phyloP scores from a whole-genome alignment of 2,329 filamentous ascomycete species.

The Claviceps capensis region DNA sequence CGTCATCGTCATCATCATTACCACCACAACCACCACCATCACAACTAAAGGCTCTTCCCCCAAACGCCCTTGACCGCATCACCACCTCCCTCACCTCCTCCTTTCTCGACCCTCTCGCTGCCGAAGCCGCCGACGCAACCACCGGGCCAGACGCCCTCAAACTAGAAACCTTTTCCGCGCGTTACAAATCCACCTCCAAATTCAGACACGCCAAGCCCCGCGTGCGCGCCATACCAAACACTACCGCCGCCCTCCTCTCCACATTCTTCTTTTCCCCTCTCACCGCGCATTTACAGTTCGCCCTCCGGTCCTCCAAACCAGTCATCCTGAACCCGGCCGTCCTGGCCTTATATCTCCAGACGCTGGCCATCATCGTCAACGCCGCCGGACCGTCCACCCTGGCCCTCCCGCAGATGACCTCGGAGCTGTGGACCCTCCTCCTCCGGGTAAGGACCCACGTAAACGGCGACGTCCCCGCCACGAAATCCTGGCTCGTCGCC shows the following conservation, averaged over 20 bases:
- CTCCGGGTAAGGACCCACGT: constrained; percentile 50
- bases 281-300: constrained; percentile 64
- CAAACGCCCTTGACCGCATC: constrained; percentile 53
- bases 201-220: constrained; percentile 22
- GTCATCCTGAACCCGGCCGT: constrained; percentile 63
- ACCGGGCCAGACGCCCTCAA: constrained; percentile 78
- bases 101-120: constrained; percentile 72
- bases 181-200: constrained; percentile 19
- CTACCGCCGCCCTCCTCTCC: constrained; percentile 62
- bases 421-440: constrained; percentile 73
- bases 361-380: constrained; percentile 68
- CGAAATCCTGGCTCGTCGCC: constrained; percentile 64
- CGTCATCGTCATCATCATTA: neutral
- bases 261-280: constrained; percentile 78
- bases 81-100: constrained; percentile 52
- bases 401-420: constrained; percentile 63
- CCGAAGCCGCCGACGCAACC: constrained; percentile 63
- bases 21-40: neutral
- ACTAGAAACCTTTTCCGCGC: constrained; percentile 72
- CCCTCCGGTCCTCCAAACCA: constrained; percentile 34
- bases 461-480: constrained; percentile 49
- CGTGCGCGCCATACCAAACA: constrained; percentile 53
- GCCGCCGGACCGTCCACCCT: constrained; percentile 70
- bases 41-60: constrained; percentile 35
- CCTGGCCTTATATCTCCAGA: constrained; percentile 71